phyloP scores from a whole-genome alignment of 108 stramenopile genomes.

The Cyclostephanos invisitatus region DNA sequence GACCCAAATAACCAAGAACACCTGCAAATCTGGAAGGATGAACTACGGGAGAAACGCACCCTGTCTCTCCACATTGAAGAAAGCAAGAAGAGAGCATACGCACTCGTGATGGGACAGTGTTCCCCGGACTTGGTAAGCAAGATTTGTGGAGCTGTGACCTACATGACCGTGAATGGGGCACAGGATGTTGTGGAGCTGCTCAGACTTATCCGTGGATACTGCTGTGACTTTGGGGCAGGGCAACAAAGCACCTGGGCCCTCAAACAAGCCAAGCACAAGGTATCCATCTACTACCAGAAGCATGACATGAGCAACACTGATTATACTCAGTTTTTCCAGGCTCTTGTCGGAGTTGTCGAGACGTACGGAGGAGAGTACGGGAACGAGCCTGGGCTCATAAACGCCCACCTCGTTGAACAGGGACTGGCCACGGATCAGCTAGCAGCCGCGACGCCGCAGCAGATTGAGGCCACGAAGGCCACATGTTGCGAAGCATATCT shows the following conservation, averaged over 20 bases:
- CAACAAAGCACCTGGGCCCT: conserved; percentile 18
- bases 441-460: too few species aligned
- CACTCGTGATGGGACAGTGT: not conserved
- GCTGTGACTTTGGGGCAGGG: conserved; percentile 4
- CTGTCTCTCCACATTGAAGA: not conserved
- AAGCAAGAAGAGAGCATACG: not conserved
- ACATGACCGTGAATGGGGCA: not conserved
- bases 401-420: too few species aligned
- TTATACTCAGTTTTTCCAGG: too few species aligned
- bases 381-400: too few species aligned
- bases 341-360: too few species aligned
- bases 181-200: conserved; percentile 17
- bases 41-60: too few species aligned
- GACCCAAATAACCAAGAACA: not conserved
- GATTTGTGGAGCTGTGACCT: not conserved
- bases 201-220: conserved; percentile 10
- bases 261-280: too few species aligned
- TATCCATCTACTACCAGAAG: not conserved
- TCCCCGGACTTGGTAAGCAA: not conserved
- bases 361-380: too few species aligned
- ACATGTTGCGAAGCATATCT: too few species aligned
- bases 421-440: too few species aligned
- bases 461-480: too few species aligned
- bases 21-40: not conserved
- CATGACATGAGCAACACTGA: too few species aligned